phyloP scores from a whole-genome alignment of 2,329 filamentous ascomycete species.

The Neonectria hederae region DNA sequence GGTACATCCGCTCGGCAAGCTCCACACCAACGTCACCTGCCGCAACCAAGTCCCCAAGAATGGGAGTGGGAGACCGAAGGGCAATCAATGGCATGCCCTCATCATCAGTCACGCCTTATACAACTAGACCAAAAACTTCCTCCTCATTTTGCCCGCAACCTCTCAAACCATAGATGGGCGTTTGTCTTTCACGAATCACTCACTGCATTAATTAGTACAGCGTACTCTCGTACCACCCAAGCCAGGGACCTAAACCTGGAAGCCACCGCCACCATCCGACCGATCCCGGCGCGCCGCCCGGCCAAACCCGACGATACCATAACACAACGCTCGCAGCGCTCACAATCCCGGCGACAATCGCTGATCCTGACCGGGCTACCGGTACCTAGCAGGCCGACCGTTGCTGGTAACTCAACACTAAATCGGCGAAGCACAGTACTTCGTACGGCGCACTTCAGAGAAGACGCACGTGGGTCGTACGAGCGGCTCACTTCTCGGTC shows the following conservation, averaged over 20 bases:
- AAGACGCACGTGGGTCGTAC: slow-evolving; percentile 28
- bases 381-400: slow-evolving; percentile 13
- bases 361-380: slow-evolving; percentile 15
- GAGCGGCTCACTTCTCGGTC: slow-evolving; percentile 23
- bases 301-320: slow-evolving; percentile 16
- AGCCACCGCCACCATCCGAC: slow-evolving; percentile 10
- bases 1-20: slow-evolving; percentile 20
- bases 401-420: slow-evolving; percentile 8
- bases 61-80: slow-evolving; percentile 14
- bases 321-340: neutral
- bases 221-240: neutral
- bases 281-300: slow-evolving; percentile 6
- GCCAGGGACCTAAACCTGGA: neutral
- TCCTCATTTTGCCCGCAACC: neutral
- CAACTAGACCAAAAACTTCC: neutral
- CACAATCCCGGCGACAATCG: slow-evolving; percentile 2
- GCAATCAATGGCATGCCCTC: neutral
- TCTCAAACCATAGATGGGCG: neutral
- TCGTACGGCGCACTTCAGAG: neutral
- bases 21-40: slow-evolving; percentile 16
- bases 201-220: too few species aligned
- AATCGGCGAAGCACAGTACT: neutral
- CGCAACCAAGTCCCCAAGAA: neutral
- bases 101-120: slow-evolving; percentile 5
- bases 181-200: neutral